phyloP scores from a whole-genome alignment of 2,329 filamentous ascomycete genomes.

The Penicillium sp. region DNA sequence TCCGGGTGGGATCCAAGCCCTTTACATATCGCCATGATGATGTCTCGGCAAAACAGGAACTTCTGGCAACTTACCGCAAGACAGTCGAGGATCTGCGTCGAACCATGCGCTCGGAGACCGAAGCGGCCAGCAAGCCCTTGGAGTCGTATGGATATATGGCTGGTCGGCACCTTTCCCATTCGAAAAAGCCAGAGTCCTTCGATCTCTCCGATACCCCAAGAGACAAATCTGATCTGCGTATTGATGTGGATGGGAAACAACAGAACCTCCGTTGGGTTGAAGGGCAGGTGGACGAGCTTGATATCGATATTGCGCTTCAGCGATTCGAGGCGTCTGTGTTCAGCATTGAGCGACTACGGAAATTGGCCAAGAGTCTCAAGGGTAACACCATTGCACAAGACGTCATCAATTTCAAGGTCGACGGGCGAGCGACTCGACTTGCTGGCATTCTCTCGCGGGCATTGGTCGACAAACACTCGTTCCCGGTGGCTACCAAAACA shows the following conservation, averaged over 20 bases:
- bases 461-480: conserved; percentile 73
- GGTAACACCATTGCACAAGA: conserved; percentile 85
- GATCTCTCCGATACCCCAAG: conserved; percentile 76
- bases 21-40: conserved; percentile 94
- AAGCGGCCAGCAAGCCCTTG: conserved; percentile 78
- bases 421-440: conserved; percentile 76
- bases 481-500: conserved; percentile 72
- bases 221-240: conserved; percentile 70
- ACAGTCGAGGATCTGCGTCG: conserved; percentile 89
- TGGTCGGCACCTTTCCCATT: conserved; percentile 67
- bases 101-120: conserved; percentile 78
- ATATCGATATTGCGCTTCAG: conserved; percentile 92
- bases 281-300: conserved; percentile 88
- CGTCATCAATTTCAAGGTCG: conserved; percentile 87
- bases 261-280: conserved; percentile 96
- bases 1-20: conserved; percentile 83
- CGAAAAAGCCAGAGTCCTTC: conserved; percentile 77
- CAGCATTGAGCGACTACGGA: conserved; percentile 80
- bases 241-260: conserved; percentile 95
- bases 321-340: conserved; percentile 80
- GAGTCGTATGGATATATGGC: conserved; percentile 87
- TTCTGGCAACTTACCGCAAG: conserved; percentile 88
- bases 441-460: conserved; percentile 75
- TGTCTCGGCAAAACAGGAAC: conserved; percentile 71
- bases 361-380: conserved; percentile 74